Evolutionary conservation across 208 protist species (phyloP), one percentile per base, ranked within the genome.

Genomic region (Trypanosoma brucei): DNA sequence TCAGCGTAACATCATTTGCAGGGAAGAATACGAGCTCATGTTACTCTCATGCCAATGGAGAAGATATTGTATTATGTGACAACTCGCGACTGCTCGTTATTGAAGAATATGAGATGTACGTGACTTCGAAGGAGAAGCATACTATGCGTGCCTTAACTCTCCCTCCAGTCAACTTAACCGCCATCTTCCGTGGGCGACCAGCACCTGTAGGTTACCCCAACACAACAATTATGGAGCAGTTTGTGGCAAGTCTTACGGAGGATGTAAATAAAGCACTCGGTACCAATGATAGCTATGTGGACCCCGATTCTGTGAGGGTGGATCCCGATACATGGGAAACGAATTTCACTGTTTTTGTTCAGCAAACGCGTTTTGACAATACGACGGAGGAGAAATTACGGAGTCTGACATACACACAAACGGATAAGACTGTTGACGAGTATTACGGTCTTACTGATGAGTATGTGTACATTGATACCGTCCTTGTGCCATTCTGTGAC

Each of bases 381-480:
- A 61, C 40, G 36, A 83, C 71, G 34, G 36, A 9, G 31, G 42
- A 33, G 13, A 38, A 44, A 11, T 62, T 89, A 31, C 0, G 34
- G 37, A 53, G 38, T n/a, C 56, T 70, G 0, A 33, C 56, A 7
- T 79, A 62, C 70, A 64, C 11, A 30, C 37, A 60, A 2, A 70
- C 75, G n/a, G 55, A 70, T 31, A 44, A 63, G 0, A 46, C 30
- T 11, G 37, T 88, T n/a, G 40, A 35, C 11, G 65, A 49, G 11
- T 92, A 89, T 65, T 88, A 92, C 69, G 76, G 79, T 64, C 50
- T 52, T 37, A 88, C 78, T 9, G 69, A 92, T 60, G 48, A 79
- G 40, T n/a, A 70, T 22, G 46, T 88, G 39, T 78, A 78, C 51
- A 65, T 76, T 11, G 85, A 92, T 48, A 45, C 35, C 22, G 84